Base-by-base conservation (phyloP, 139 green algal species). In the Penium margaritaceum region DNA sequence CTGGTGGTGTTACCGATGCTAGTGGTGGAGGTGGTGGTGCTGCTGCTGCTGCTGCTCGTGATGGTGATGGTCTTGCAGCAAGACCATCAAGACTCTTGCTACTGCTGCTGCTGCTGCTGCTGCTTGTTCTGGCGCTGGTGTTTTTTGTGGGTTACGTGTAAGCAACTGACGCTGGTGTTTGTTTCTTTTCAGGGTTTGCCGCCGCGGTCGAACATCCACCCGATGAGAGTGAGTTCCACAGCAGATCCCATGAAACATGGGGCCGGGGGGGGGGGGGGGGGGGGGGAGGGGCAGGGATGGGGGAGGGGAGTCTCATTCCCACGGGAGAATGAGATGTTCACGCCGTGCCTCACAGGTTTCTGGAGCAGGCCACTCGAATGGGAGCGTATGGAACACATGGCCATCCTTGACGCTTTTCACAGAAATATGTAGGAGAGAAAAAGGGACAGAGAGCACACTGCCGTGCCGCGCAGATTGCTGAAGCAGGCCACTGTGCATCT, bases 161-260 rank as follows among this genome's bases (percentile, higher is more conserved):
- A n/a, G 36, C 14, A n/a, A 9, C 5, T 68, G 5, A 7, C 37
- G 19, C 14, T 68, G 36, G 41, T 51, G 12, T 21, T 51, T 51
- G 12, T 57, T 19, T 27, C 24, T 32, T 15, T 62, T 17, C 70
- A 81, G 35, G 90, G 90, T 0, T 21, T 82, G 57, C 91, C 94
- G 2, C 94, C 94, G 0, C 82, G 92, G 66, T 78, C 86, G 19
- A 83, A 92, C 36, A 54, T 96, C 44, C 87, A 96, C 63, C 91
- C 93, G 54, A 95, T 97, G 88, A 83, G 88, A 0, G 91, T 79
- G 35, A 77, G 60, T 67, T 6, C 62, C 38, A 9, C 12, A 6
- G 6, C 21, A 53, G 9, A 12, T 70, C n/a, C n/a, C 61, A 12
- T 17, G 61, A 57, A 17, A 7, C 38, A 29, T 70, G n/a, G n/a